Percentiles rank a stretch among this genome's conserved stretches.
phyloP scores from a whole-genome alignment of 169 alveolate species.

The Cryptosporidium muris region DNA sequence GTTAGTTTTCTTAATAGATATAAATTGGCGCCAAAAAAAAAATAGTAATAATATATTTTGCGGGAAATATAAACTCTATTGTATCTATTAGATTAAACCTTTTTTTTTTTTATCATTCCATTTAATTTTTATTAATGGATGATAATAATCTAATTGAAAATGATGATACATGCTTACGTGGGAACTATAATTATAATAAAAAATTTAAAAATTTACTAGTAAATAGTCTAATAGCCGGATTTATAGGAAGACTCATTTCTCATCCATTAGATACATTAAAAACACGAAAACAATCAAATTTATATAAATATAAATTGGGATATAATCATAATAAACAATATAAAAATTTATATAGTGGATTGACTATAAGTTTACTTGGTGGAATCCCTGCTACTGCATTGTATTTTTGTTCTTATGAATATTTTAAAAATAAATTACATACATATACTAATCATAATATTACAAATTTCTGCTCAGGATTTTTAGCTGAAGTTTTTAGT shows the following conservation, averaged over 20 bases:
- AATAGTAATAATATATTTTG: no score
- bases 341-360: neutral
- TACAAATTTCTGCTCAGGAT: neutral
- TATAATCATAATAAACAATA: neutral
- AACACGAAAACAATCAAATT: neutral
- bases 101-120: neutral
- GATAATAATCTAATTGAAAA: no score
- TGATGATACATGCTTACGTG: no score
- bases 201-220: neutral
- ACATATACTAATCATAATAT: neutral
- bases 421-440: neutral
- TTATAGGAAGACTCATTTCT: neutral
- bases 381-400: neutral
- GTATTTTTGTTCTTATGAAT: constrained; percentile 6
- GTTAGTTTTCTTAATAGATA: no score
- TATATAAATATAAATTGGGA: neutral
- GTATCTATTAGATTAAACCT: neutral
- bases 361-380: neutral
- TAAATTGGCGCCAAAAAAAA: no score
- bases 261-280: constrained; percentile 3
- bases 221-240: constrained; percentile 1
- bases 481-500: neutral
- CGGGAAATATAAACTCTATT: neutral
- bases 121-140: neutral
- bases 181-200: no score